A percentile compares a stretch with the other conserved stretches of the same genome.
These are phyloP conservation scores for Ricinus communis DNA, from an alignment of 345 rosid genomes.

Conservation along the genomic window DNA sequence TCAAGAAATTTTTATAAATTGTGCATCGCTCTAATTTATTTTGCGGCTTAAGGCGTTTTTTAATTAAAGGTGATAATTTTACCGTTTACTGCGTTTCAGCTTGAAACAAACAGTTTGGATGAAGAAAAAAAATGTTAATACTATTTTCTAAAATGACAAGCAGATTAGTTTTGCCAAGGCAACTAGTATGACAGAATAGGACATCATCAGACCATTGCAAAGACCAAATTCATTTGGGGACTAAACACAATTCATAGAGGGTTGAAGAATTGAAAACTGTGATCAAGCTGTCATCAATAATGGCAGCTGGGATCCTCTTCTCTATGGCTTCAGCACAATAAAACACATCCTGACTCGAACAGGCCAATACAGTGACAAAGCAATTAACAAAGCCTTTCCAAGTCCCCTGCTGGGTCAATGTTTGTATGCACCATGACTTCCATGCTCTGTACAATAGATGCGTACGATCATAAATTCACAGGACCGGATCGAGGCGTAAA, in stretches of 20 bases:
- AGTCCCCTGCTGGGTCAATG: conserved; percentile 82
- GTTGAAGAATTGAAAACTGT: conserved; percentile 77
- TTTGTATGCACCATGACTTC: conserved; percentile 66
- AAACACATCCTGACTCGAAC: conserved; percentile 72
- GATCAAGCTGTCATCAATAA: conserved; percentile 79
- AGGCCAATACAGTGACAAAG: conserved; percentile 77
- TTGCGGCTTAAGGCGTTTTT: too few species aligned
- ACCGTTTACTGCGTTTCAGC: too few species aligned
- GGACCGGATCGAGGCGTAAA: conserved; percentile 77
- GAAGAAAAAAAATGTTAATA: too few species aligned
- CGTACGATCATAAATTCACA: conserved; percentile 65
- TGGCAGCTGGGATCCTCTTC: conserved; percentile 75
- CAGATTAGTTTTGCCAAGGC: conserved; percentile 82
- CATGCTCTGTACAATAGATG: conserved; percentile 63
- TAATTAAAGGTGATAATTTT: too few species aligned
- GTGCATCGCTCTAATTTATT: too few species aligned
- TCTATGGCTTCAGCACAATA: conserved; percentile 77
- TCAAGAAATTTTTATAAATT: too few species aligned
- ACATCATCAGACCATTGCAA: conserved; percentile 41
- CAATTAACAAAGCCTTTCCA: conserved; percentile 59
- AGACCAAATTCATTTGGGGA: conserved; percentile 60
- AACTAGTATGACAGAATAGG: conserved; percentile 54
- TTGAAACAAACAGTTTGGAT: too few species aligned
- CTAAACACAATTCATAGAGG: conserved; percentile 74
- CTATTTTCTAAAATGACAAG: too few species aligned